Evolutionary conservation across 768 basidiomycete genomes (phyloP), one percentile per base, ranked within the genome.

Genomic region (Clitopilus passeckerianus): DNA sequence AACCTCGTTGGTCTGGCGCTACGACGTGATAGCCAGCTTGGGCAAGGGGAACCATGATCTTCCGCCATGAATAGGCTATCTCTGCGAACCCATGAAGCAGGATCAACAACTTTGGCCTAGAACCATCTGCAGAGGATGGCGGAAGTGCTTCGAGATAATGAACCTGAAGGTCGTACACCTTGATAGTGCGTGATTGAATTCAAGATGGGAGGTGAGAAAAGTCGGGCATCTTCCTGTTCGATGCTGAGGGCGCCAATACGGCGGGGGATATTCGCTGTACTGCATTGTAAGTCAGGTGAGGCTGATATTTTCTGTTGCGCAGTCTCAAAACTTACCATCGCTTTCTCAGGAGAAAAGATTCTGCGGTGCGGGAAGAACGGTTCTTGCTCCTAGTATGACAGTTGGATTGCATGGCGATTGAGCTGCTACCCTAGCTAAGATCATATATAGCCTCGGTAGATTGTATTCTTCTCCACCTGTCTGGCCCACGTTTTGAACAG

Each of bases 41-140:
- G 0, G 81, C 67, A 23, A 88, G 74, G 0, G 83, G 83, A 0
- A 70, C 64, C 33, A 88, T 75, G 34, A 87, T 60, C 60, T 85
- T 84, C 14, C 86, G 76, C 84, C 85, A 88, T 7, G 85, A 87
- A 65, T 82, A 85, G 1, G 85, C 80, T 6, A 87, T 74, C 64
- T 87, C 86, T 9, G 86, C 86, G 66, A 88, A 88, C 43, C 86
- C 86, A 61, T 87, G 86, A 1, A 88, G 67, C 22, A 89, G 80
- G 30, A 88, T 57, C 52, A 87, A 64, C 14, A 88, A 74, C 0
- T 80, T 83, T 5, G 72, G 69, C 20, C 70, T 66, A 35, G 63
- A 52, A 44, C 60, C 58, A 53, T 34, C 57, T 41, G 63, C 57
- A 24, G 57, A 16, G 14, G 54, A 34, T 34, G 63, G 61, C 5